These are phyloP conservation scores for Cytospora piceicola DNA, from an alignment of 2,329 filamentous ascomycete genomes.

Conservation along the genomic window DNA sequence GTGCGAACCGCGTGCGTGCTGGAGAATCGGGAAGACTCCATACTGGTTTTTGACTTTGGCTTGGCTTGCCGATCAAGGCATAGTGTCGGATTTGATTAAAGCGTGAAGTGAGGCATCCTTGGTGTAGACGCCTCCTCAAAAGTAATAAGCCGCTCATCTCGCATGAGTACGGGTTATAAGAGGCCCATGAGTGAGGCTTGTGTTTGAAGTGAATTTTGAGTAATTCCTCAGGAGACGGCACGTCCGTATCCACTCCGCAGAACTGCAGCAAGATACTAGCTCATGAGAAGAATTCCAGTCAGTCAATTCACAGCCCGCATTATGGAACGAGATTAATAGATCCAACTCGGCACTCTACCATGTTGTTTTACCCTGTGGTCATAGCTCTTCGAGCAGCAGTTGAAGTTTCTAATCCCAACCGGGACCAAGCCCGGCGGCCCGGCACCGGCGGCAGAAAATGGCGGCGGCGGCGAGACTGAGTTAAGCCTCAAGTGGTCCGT, in stretches of 20 bases:
- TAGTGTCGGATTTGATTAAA: conserved; percentile 32
- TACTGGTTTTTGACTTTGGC: conserved; percentile 29
- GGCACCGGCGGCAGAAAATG: not conserved
- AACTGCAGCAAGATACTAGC: not conserved
- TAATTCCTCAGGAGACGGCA: conserved; percentile 3
- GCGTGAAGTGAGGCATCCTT: conserved; percentile 22
- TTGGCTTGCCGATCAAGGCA: conserved; percentile 34
- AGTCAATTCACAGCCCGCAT: not conserved
- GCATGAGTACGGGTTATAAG: conserved; percentile 23
- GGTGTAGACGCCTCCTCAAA: conserved; percentile 29
- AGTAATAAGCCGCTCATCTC: conserved; percentile 31
- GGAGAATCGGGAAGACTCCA: conserved; percentile 56
- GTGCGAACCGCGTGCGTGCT: conserved; percentile 85
- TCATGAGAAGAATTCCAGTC: not conserved
- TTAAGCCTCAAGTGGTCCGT: too few relatives aligned
- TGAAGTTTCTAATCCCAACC: not conserved
- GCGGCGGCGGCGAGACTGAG: not conserved
- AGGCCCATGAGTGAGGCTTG: not conserved
- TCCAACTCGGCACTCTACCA: not conserved
- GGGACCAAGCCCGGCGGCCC: not conserved
- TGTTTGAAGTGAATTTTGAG: not conserved
- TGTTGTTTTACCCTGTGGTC: not conserved
- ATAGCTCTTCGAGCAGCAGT: not conserved
- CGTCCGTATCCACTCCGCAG: not conserved
- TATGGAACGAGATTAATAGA: not conserved